These are phyloP conservation scores for Gonapodya prolifera DNA, from an alignment of 192 early-diverging fungal genomes.

Conservation along the genomic window DNA sequence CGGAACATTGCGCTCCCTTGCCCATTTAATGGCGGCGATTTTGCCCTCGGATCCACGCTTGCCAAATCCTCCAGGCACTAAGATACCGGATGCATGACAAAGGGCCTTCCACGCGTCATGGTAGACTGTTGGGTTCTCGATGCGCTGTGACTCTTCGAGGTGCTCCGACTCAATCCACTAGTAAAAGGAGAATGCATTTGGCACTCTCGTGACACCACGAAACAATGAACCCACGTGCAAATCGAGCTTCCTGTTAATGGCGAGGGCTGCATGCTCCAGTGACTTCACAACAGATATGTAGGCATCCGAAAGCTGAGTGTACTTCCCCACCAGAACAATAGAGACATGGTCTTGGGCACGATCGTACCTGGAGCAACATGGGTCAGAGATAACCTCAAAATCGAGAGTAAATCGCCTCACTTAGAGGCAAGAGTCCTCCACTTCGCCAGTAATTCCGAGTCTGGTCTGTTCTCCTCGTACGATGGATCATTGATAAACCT, in stretches of 20 bases:
- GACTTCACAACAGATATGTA: constrained; percentile 93
- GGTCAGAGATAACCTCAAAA: background rate
- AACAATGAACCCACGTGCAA: constrained; percentile 23
- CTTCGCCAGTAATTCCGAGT: constrained; percentile 48
- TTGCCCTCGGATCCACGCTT: constrained; percentile 93
- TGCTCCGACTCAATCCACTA: constrained; percentile 93
- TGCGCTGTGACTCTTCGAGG: constrained; percentile 61
- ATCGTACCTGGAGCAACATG: constrained; percentile 41
- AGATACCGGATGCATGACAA: constrained; percentile 77
- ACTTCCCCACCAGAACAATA: constrained; percentile 51
- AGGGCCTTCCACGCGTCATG: constrained; percentile 90
- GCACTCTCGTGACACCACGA: constrained; percentile 1
- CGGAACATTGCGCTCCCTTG: constrained; percentile 92
- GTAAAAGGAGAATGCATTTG: constrained; percentile 15
- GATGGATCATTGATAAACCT: constrained; percentile 27
- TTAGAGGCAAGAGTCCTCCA: constrained; percentile 71
- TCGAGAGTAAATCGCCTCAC: constrained; percentile 13
- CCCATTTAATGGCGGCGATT: constrained; percentile 89
- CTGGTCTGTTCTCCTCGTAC: background rate
- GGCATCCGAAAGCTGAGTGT: constrained; percentile 10
- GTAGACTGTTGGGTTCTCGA: constrained; percentile 79
- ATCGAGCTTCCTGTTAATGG: constrained; percentile 69
- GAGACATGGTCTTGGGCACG: constrained; percentile 69
- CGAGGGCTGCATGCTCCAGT: constrained; percentile 84
- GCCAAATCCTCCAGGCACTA: constrained; percentile 98